Percentiles rank a stretch among this genome's conserved stretches.
phyloP scores from a whole-genome alignment of 2,329 filamentous ascomycete species.

The Pyrenophora tritici-repentis region DNA sequence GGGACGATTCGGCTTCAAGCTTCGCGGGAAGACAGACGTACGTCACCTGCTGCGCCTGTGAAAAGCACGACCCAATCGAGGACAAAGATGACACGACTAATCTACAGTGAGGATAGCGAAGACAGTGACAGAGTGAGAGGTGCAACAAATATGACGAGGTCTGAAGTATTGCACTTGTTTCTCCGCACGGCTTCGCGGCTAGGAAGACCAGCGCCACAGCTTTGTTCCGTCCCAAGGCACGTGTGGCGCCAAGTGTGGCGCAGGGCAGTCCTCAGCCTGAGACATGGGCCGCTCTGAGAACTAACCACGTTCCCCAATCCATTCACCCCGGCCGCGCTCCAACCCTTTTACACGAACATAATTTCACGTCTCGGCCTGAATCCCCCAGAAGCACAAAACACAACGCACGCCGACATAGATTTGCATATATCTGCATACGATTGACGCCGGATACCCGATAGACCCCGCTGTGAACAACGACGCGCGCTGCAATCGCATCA shows the following conservation, averaged over 20 bases:
- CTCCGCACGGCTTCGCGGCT: not conserved
- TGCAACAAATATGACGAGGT: not conserved
- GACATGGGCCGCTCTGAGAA: conserved; percentile 13
- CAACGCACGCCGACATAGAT: not conserved
- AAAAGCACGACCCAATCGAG: not conserved
- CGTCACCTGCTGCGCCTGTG: conserved; percentile 15
- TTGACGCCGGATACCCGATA: too few species aligned
- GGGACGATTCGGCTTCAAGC: conserved; percentile 8
- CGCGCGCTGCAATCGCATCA: not conserved
- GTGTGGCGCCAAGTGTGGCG: conserved; percentile 19
- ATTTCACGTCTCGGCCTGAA: not conserved
- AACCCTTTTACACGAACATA: conserved; percentile 1
- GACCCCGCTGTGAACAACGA: not conserved
- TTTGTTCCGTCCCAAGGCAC: not conserved
- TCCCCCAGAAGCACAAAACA: not conserved
- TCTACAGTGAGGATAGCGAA: too few species aligned
- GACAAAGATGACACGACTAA: too few species aligned
- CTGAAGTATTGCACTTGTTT: not conserved
- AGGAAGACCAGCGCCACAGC: conserved; percentile 6
- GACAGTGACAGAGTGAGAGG: not conserved
- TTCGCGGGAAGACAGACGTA: conserved; percentile 9
- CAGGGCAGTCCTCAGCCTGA: conserved; percentile 3
- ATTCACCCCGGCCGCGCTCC: conserved; percentile 5
- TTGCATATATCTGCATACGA: not conserved
- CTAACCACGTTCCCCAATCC: conserved; percentile 18